These are phyloP conservation scores for Clonostachys rhizophaga DNA, from an alignment of 2,329 filamentous ascomycete genomes.

Conservation along the genomic window DNA sequence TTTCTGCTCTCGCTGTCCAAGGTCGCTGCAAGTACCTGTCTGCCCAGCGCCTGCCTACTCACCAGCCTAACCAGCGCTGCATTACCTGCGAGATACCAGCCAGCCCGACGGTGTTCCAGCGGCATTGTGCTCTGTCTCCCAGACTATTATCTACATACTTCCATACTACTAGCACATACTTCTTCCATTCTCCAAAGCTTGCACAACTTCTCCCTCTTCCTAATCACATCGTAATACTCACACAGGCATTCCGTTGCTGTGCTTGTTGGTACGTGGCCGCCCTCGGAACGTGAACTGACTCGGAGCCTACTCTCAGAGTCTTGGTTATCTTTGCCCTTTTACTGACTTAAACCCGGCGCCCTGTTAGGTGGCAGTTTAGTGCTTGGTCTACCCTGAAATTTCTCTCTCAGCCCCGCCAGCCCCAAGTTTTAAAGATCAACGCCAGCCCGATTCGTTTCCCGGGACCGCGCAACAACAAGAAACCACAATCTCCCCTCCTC, in stretches of 20 bases:
- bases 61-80: background rate
- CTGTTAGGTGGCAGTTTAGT: too few species aligned
- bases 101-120: background rate
- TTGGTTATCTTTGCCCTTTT: too few species aligned
- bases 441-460: too few species aligned
- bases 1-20: conserved; percentile 10
- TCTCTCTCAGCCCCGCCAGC: background rate
- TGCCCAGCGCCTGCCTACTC: background rate
- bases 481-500: background rate
- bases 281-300: too few species aligned
- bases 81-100: background rate
- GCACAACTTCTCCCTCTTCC: background rate
- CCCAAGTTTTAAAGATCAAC: background rate
- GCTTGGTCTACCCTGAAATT: background rate
- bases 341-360: too few species aligned
- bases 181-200: background rate
- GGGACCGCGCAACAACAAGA: too few species aligned
- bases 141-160: background rate
- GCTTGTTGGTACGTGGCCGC: too few species aligned
- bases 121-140: background rate
- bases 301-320: too few species aligned
- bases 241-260: too few species aligned
- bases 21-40: conserved; percentile 7
- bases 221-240: too few species aligned
- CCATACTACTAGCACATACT: background rate